Percentiles rank a stretch among this genome's conserved stretches.
These are phyloP conservation scores for Arthrobotrys pseudoclavata DNA, from an alignment of 2,329 filamentous ascomycete species.

Conservation along the genomic window DNA sequence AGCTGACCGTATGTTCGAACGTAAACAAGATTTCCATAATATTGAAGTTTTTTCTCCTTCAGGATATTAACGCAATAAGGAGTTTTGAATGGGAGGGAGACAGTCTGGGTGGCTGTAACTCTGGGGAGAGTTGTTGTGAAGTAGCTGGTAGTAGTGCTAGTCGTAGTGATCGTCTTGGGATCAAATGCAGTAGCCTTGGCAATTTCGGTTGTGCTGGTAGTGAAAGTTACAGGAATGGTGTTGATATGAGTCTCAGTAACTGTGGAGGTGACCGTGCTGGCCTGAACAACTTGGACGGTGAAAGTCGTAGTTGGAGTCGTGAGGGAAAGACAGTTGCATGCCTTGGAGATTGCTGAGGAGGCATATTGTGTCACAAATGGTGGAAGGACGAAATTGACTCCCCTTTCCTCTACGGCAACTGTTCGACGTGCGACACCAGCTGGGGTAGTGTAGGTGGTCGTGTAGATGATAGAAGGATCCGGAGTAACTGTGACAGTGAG, in stretches of 20 bases:
- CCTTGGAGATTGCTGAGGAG: conserved; percentile 32
- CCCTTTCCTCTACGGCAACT: conserved; percentile 24
- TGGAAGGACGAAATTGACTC: conserved; percentile 24
- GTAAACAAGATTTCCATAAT: background rate
- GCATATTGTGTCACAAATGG: conserved; percentile 34
- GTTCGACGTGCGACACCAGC: conserved; percentile 14
- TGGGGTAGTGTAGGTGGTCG: conserved; percentile 40
- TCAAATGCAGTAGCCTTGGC: conserved; percentile 20
- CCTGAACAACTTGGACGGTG: conserved; percentile 7
- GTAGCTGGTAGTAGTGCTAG: conserved; percentile 5
- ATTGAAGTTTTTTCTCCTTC: conserved; percentile 30
- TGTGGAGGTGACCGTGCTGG: conserved; percentile 3
- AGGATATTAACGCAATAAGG: conserved; percentile 48
- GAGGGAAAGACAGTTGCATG: conserved; percentile 37
- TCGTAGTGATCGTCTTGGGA: conserved; percentile 17
- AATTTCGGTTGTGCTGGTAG: conserved; percentile 20
- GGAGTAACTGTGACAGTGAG: conserved; percentile 18
- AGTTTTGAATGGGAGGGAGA: conserved; percentile 31
- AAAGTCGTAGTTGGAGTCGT: conserved; percentile 24
- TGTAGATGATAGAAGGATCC: conserved; percentile 17
- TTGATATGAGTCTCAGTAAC: conserved; percentile 23
- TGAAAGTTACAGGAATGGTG: conserved; percentile 13
- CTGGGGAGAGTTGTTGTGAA: conserved; percentile 2
- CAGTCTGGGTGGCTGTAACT: conserved; percentile 7
- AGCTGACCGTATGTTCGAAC: background rate